Evolutionary conservation across 1,284 basidiomycete genomes (phyloP).

Genomic region (Vanrija sp.): DNA sequence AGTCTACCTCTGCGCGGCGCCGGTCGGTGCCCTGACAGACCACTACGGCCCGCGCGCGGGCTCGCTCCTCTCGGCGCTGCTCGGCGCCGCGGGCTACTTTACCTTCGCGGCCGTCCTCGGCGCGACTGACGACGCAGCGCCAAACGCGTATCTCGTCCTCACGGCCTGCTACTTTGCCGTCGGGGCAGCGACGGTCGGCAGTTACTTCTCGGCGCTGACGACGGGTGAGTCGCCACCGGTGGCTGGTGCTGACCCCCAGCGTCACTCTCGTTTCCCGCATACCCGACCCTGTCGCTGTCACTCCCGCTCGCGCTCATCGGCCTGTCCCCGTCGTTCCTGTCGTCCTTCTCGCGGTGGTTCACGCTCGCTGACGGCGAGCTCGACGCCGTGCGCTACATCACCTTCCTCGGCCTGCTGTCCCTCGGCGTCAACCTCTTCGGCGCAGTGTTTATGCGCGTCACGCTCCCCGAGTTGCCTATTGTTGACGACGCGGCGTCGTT

Average conservation of each 20-base stretch:
- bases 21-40: conserved; percentile 44
- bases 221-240: conserved; percentile 25
- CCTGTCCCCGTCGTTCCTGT: conserved; percentile 44
- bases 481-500: conserved; percentile 1
- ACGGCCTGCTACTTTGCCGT: conserved; percentile 43
- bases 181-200: conserved; percentile 46
- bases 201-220: conserved; percentile 47
- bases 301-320: conserved; percentile 45
- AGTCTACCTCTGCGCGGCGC: conserved; percentile 48
- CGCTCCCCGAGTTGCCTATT: conserved; percentile 16
- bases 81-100: conserved; percentile 41
- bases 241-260: conserved; percentile 22
- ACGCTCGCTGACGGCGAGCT: conserved; percentile 30
- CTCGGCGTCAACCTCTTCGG: conserved; percentile 43
- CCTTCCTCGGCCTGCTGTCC: conserved; percentile 41
- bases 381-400: conserved; percentile 37
- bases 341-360: conserved; percentile 32
- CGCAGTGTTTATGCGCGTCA: conserved; percentile 42
- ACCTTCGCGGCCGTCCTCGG: conserved; percentile 38
- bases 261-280: conserved; percentile 44
- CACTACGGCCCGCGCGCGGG: conserved; percentile 42
- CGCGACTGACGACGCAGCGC: not conserved
- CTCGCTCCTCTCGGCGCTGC: conserved; percentile 39
- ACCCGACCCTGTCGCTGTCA: conserved; percentile 47
- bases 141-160: conserved; percentile 27